These are phyloP conservation scores for Arthromyces matolae DNA, from an alignment of 768 basidiomycete species.

Conservation along the genomic window DNA sequence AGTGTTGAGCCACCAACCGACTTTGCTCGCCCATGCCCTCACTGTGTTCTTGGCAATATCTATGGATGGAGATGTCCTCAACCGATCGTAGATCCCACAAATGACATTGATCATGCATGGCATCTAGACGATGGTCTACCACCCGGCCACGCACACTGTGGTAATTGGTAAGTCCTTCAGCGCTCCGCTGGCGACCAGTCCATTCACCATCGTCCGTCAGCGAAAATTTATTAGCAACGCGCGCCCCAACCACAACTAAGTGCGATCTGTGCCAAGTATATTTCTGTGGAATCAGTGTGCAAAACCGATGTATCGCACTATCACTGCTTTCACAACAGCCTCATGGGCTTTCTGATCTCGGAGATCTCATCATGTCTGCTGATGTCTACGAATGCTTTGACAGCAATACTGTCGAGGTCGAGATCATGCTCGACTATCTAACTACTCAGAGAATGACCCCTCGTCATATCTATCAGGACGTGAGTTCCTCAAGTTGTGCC, in stretches of 20 bases:
- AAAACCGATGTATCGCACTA: slow-evolving; percentile 64
- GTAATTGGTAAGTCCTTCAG: slow-evolving; percentile 56
- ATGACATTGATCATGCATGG: slow-evolving; percentile 72
- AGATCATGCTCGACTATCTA: slow-evolving; percentile 80
- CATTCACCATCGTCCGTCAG: slow-evolving; percentile 30
- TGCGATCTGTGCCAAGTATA: slow-evolving; percentile 82
- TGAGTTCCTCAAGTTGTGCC: slow-evolving; percentile 26
- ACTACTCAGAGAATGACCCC: slow-evolving; percentile 59
- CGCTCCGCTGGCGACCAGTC: neutral
- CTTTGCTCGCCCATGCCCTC: slow-evolving; percentile 75
- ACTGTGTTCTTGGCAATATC: slow-evolving; percentile 64
- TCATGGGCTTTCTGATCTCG: slow-evolving; percentile 60
- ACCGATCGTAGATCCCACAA: slow-evolving; percentile 69
- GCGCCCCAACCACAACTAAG: slow-evolving; percentile 72
- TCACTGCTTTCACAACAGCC: slow-evolving; percentile 59
- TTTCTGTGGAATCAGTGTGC: slow-evolving; percentile 80
- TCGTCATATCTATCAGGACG: slow-evolving; percentile 74
- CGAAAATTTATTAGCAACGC: slow-evolving; percentile 69
- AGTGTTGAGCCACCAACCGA: slow-evolving; percentile 61
- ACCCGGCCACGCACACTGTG: slow-evolving; percentile 77
- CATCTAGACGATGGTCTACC: slow-evolving; percentile 73
- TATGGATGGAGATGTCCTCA: slow-evolving; percentile 81
- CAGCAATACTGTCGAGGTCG: slow-evolving; percentile 75
- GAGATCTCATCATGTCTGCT: slow-evolving; percentile 74
- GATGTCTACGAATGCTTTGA: slow-evolving; percentile 82